These are phyloP conservation scores for Circinella umbellata DNA, from an alignment of 371 early-diverging fungal species.

Conservation along the genomic window DNA sequence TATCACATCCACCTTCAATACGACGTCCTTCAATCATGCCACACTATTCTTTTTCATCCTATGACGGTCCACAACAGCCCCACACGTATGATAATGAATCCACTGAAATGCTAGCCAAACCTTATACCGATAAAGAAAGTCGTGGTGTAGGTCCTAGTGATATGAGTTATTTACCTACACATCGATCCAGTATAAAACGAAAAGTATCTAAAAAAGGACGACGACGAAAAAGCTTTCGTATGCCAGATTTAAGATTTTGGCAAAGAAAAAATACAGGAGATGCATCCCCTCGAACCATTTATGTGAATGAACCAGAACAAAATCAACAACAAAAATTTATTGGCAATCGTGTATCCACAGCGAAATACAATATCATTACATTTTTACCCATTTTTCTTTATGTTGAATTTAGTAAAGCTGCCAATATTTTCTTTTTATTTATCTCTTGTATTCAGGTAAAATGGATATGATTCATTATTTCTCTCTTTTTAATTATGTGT, in stretches of 20 bases:
- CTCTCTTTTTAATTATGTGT: no score
- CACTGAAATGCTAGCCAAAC: slow-evolving; percentile 40
- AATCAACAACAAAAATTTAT: slow-evolving; percentile 78
- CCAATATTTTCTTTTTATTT: slow-evolving; percentile 95
- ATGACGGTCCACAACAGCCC: slow-evolving; percentile 19
- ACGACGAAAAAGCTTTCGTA: neutral
- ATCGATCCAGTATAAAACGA: neutral
- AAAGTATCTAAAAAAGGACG: neutral
- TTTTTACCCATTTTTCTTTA: slow-evolving; percentile 93
- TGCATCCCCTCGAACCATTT: slow-evolving; percentile 70
- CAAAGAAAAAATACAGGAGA: slow-evolving; percentile 11
- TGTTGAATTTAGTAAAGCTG: slow-evolving; percentile 94
- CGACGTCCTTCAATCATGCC: slow-evolving; percentile 26
- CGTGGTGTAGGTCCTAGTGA: neutral
- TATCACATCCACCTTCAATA: slow-evolving; percentile 22
- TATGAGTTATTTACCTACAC: neutral
- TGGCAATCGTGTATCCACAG: slow-evolving; percentile 83
- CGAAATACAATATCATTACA: slow-evolving; percentile 87
- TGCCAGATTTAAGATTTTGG: slow-evolving; percentile 3
- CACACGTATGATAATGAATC: slow-evolving; percentile 34
- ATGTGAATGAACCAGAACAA: slow-evolving; percentile 77
- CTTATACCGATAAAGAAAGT: slow-evolving; percentile 19
- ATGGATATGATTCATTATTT: no score
- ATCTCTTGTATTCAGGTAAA: slow-evolving; percentile 81
- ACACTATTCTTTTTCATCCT: slow-evolving; percentile 33